Conservation (phyloP, 2,329 filamentous ascomycete genomes). For the Fusarium tuaranense region DNA sequence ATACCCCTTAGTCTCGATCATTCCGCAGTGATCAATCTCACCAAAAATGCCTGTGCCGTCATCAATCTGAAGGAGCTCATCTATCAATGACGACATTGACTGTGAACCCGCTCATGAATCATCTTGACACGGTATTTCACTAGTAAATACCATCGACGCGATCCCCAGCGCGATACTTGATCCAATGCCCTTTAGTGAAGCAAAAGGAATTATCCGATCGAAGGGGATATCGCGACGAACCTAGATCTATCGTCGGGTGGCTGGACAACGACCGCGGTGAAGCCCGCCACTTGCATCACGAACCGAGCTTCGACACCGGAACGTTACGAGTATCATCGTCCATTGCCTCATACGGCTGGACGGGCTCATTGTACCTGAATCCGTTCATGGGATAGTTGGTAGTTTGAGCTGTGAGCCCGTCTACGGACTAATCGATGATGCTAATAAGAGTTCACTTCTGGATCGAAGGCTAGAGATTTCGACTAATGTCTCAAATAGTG, state of each 20-base stretch:
- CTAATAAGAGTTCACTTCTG: background rate
- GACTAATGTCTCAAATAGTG: background rate
- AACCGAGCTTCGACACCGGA: background rate
- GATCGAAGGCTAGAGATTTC: background rate
- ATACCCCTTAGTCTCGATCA: background rate
- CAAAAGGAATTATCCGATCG: slow-evolving; percentile 20
- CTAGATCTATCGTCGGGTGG: slow-evolving; percentile 19
- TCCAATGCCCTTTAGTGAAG: background rate
- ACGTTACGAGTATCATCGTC: slow-evolving; percentile 5
- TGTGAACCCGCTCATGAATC: slow-evolving; percentile 32
- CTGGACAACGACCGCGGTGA: slow-evolving; percentile 13
- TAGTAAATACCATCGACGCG: slow-evolving; percentile 23
- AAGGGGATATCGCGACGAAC: slow-evolving; percentile 5
- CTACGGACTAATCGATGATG: background rate
- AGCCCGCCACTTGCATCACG: slow-evolving; percentile 9
- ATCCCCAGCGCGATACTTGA: slow-evolving; percentile 11
- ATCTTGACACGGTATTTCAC: slow-evolving; percentile 22
- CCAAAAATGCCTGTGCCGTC: slow-evolving; percentile 10
- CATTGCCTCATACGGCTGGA: background rate
- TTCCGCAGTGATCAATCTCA: background rate
- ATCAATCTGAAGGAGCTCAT: slow-evolving; percentile 13
- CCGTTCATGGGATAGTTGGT: background rate
- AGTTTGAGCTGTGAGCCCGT: background rate
- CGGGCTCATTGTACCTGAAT: background rate
- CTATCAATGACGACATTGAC: slow-evolving; percentile 42